Conservation (phyloP, 768 basidiomycete genomes). For the Phallus indusiatus region DNA sequence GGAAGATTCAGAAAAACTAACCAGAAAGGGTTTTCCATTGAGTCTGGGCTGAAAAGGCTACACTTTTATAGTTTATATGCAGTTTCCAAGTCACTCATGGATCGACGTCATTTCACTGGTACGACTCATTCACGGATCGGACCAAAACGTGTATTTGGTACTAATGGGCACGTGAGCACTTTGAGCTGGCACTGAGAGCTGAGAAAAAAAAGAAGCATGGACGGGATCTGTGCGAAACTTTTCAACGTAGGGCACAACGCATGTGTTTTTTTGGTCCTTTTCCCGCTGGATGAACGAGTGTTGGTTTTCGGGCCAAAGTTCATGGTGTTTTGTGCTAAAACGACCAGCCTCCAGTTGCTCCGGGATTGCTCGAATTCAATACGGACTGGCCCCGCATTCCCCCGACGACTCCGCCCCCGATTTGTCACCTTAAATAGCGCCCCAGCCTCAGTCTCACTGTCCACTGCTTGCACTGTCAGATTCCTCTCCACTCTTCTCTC, state of each 20-base stretch:
- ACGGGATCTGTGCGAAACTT: not conserved
- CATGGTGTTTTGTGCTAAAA: too few relatives aligned
- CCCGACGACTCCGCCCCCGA: slow-evolving; percentile 4
- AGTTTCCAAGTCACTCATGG: not conserved
- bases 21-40: too few relatives aligned
- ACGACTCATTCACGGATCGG: too few relatives aligned
- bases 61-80: too few relatives aligned
- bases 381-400: slow-evolving; percentile 4
- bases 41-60: too few relatives aligned
- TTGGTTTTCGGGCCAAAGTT: not conserved
- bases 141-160: too few relatives aligned
- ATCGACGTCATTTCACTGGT: not conserved
- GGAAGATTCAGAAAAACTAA: too few relatives aligned
- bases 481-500: not conserved
- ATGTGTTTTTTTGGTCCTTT: not conserved
- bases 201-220: not conserved
- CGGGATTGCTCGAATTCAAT: not conserved
- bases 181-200: too few relatives aligned
- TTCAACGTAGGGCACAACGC: not conserved
- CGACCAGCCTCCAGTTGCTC: not conserved
- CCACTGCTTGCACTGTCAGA: not conserved
- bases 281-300: not conserved
- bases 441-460: not conserved
- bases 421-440: slow-evolving; percentile 5
- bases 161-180: too few relatives aligned